Conservation (phyloP, 2,329 filamentous ascomycete species). For the Fusarium robinianum region DNA sequence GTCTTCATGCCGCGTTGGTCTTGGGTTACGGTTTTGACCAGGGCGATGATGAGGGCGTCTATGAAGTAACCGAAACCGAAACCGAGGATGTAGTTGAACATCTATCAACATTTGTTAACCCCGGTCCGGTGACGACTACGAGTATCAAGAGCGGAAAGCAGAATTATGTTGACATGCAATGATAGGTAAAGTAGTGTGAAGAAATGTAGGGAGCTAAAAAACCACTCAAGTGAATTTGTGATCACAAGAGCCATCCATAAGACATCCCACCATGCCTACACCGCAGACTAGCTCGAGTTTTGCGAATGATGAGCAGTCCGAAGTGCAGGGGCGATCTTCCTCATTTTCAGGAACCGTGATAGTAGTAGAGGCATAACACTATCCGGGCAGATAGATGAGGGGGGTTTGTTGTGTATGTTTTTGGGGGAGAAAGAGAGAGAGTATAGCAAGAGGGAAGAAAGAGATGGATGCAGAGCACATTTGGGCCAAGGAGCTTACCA, state of each 20-base stretch:
- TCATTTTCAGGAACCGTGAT: constrained; percentile 84
- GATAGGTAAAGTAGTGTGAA: constrained; percentile 23
- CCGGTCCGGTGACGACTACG: constrained; percentile 11
- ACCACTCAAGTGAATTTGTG: constrained; percentile 63
- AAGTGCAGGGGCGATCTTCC: constrained; percentile 77
- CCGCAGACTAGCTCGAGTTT: constrained; percentile 64
- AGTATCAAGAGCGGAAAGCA: constrained; percentile 2
- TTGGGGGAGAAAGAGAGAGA: constrained; percentile 12
- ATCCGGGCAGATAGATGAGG: constrained; percentile 79
- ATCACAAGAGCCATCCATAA: constrained; percentile 70
- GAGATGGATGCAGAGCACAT: constrained; percentile 28
- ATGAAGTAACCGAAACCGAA: constrained; percentile 53
- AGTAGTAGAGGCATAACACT: constrained; percentile 67
- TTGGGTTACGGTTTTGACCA: constrained; percentile 83
- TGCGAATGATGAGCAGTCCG: constrained; percentile 68
- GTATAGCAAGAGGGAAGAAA: constrained; percentile 24
- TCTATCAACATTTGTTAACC: constrained; percentile 37
- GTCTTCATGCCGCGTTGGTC: constrained; percentile 79
- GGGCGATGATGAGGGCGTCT: constrained; percentile 73
- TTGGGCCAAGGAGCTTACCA: constrained; percentile 68
- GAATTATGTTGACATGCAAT: constrained; percentile 23
- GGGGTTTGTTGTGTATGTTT: too few relatives aligned
- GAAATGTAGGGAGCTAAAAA: constrained; percentile 66
- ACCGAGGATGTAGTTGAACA: constrained; percentile 41
- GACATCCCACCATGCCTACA: constrained; percentile 78